Base-by-base conservation (phyloP, 305 asterid genomes). In the Ajuga reptans region DNA sequence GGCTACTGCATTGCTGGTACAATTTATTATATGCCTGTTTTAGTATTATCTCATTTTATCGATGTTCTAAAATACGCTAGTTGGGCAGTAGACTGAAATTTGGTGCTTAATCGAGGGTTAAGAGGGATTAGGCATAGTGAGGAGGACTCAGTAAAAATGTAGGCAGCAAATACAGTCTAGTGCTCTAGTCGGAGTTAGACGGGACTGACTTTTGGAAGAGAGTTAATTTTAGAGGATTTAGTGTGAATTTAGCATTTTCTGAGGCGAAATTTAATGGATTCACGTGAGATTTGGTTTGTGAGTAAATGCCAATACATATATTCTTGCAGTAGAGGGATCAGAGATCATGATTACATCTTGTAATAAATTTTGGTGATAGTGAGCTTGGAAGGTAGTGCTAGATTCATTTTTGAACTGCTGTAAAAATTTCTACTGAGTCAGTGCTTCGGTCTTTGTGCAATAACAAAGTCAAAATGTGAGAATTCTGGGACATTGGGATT, bases 1-100 rank as follows among this genome's bases (percentile, higher is more conserved):
- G 98, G 98, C 34, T 92, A 82, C 77, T 92, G 98, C 81, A 88
- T 92, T 57, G 98, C 97, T 72, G 98, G 98, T 92, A 75, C n/a
- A 4, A 33, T 59, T 39, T 39, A 6, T 9, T 39, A 7, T 39
- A 7, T 7, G 46, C 50, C 6, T 12, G 0, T 6, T 41, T 8
- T 11, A 6, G 0, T 7, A 5, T 5, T 10, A 9, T 11, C 33
- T 21, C 11, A 10, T 4, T 10, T 2, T 27, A 9, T 11, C 4
- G n/a, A n/a, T n/a, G n/a, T n/a, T n/a, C n/a, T n/a, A n/a, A n/a
- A n/a, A n/a, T n/a, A n/a, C n/a, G n/a, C n/a, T n/a, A n/a, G n/a
- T n/a, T n/a, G n/a, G n/a, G n/a, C n/a, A n/a, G n/a, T n/a, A 4
- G 6, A 36, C 1, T 21, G 27, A 21, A 21, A 2, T 21, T 0